Evolutionary conservation across 331 rosid species (phyloP), one percentile per base, ranked within the genome.

Genomic region (Saraca asoca): DNA sequence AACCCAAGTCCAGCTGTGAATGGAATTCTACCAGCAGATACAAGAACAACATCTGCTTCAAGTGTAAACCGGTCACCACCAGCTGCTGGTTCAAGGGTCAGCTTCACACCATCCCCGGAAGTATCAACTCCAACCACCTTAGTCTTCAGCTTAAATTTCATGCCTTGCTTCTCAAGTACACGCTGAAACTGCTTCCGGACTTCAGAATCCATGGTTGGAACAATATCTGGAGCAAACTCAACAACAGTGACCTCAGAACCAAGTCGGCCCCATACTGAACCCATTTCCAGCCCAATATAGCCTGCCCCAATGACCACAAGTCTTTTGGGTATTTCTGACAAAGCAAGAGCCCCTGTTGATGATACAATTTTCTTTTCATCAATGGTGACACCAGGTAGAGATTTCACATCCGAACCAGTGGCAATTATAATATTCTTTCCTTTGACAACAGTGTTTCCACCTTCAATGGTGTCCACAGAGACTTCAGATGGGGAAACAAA

Each of bases 261-360:
- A 60, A 94, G 75, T 29, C 99, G 81, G 38, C 96, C 92, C 97
- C 99, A 94, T 2, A 94, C 99, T 0, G 99, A 94, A 2, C 99
- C 99, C 99, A 94, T 94, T 75, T 94, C 99, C 29, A 94, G 90
- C 16, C 99, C 99, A 51, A 94, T 94, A 80, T 94, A 94, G 52
- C 99, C 99, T 12, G 99, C 99, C 58, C 99, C 97, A 43, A 94
- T 80, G 67, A 94, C 99, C 60, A 90, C 83, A 37, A 94, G 92
- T 74, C 65, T 94, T 87, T 90, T 90, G 15, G 99, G 99, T 68
- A 90, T 85, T 78, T 86, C 89, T n/a, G 89, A 41, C 83, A 94
- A 79, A 66, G 91, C 95, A 43, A 94, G 82, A 64, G 99, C 99
- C 48, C 99, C 97, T 0, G 99, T 94, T 5, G 99, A 94, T 5